Evolutionary conservation across 108 stramenopile genomes (phyloP), one percentile per base, ranked within the genome.

Genomic region (Nannochloropsis gaditana): DNA sequence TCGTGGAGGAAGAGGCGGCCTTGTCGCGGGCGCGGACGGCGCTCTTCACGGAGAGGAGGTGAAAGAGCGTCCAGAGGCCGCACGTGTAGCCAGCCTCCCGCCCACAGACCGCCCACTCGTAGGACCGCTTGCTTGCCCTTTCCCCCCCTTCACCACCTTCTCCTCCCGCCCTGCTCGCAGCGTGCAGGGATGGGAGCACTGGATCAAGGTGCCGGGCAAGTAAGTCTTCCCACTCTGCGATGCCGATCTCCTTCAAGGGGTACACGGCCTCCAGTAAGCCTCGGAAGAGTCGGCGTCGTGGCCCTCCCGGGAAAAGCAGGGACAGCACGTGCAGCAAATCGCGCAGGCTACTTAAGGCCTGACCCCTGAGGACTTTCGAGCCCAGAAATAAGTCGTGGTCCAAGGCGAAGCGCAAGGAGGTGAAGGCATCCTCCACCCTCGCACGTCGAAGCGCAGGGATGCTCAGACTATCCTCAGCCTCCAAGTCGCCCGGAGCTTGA

Each of bases 351-450:
- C 15, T n/a, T 6, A 73, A n/a, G 19, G 19, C 59, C n/a, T 73
- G 19, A 15, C n/a, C 59, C 59, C 4, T 73, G 19, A 73, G n/a
- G 59, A 73, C 59, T n/a, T 73, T 73, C 15, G 19, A n/a, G 19
- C 59, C 59, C 59, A 73, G n/a, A n/a, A 73, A 73, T 6, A 73
- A 15, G n/a, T 73, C 59, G 6, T 73, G 59, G 59, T 73, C 59
- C 59, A 73, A 73, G 2, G 59, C 59, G 59, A 73, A 73, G 19
- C 59, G 15, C 59, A 73, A 3, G 5, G 59, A 73, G 2, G 59
- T 73, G 59, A 73, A 73, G 8, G 59, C 59, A 73, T 73, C 59
- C 59, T 73, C 59, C n/a, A 73, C 59, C 59, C 59, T 73, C 59
- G 59, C 59, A n/a, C 59, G 59, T 73, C n/a, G 15, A 2, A 73